A percentile compares a stretch with the other conserved stretches of the same genome.
Evolutionary conservation across 768 basidiomycete species (phyloP).

Genomic region (Trametes cinnabarina): DNA sequence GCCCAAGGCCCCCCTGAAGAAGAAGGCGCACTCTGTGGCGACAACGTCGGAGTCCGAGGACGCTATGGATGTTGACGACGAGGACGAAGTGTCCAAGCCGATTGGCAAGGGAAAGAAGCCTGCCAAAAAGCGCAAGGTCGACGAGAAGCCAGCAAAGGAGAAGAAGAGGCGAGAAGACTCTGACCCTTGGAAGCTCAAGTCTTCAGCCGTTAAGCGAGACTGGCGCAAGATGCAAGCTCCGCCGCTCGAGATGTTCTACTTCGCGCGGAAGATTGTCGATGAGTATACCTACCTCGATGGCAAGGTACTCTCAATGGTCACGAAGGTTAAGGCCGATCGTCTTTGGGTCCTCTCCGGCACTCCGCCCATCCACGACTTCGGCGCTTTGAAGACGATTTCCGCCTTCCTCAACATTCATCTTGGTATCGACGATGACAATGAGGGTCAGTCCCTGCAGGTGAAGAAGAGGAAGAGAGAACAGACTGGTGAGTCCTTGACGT

Average conservation of each 20-base stretch:
- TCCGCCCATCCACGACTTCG: constrained; percentile 89
- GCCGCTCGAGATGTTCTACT: constrained; percentile 91
- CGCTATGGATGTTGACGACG: constrained; percentile 27
- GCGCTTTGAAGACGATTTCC: constrained; percentile 85
- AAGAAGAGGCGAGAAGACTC: constrained; percentile 59
- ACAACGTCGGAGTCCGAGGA: constrained; percentile 20
- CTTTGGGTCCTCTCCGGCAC: constrained; percentile 98
- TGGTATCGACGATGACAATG: constrained; percentile 86
- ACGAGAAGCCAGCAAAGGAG: constrained; percentile 44
- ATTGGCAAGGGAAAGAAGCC: constrained; percentile 24
- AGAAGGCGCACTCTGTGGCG: constrained; percentile 14
- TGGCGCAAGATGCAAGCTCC: constrained; percentile 81
- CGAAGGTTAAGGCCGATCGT: constrained; percentile 69
- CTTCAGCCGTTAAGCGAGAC: constrained; percentile 58
- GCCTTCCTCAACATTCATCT: constrained; percentile 88
- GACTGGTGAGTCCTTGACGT: constrained; percentile 53
- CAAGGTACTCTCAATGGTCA: constrained; percentile 74
- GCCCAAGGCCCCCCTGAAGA: constrained; percentile 19
- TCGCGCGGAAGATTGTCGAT: constrained; percentile 84
- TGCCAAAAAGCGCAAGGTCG: constrained; percentile 44
- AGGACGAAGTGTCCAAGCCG: constrained; percentile 9
- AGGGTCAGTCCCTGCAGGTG: constrained; percentile 62
- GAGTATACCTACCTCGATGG: constrained; percentile 93
- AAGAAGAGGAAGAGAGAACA: constrained; percentile 82
- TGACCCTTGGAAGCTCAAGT: constrained; percentile 78